Base-by-base conservation (phyloP, 208 protist species). In the Leishmania aethiopica region DNA sequence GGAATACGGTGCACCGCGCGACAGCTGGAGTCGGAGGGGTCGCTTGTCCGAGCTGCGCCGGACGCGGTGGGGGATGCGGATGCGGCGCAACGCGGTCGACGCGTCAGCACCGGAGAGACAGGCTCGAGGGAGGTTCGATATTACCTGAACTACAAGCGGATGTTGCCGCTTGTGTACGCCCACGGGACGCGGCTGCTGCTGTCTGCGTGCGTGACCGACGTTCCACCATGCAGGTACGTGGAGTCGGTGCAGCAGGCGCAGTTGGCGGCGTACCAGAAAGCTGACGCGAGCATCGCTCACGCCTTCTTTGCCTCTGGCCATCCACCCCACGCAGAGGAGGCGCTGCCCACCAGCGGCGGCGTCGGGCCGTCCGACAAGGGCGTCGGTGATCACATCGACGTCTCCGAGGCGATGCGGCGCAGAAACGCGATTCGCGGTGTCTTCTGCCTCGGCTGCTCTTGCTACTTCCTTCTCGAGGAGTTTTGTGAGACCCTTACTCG, bases 111-210 rank as follows among this genome's bases (percentile, higher is more conserved):
- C 32, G 37, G 53, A 42, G 74, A 45, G 10, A 15, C 17, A 10
- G 25, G 22, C 53, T 49, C 74, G 7, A 69, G 60, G 19, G 79
- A 87, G 49, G 57, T 88, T 47, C 90, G 88, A 35, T 90, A 95
- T 49, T 96, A 90, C 79, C 85, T 97, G 47, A 96, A 97, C 81
- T 97, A 94, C 87, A 89, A 93, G 64, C 84, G 86, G 0, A 51
- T 95, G 3, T 71, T 97, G 19, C 89, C 91, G 19, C 80, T 93
- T 59, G 92, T 90, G 17, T 97, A 95, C 79, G 95, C 92, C 6
- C 95, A 97, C 79, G 86, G 92, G 15, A 86, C 85, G 22, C 91
- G 90, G 40, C 88, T 97, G 22, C 81, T 97, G 35, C 88, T 97
- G 11, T 75, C 87, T 17, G 86, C 92, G 49, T 94, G 88, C 70